phyloP scores from a whole-genome alignment of 345 rosid species.

The Citrus sinensis region DNA sequence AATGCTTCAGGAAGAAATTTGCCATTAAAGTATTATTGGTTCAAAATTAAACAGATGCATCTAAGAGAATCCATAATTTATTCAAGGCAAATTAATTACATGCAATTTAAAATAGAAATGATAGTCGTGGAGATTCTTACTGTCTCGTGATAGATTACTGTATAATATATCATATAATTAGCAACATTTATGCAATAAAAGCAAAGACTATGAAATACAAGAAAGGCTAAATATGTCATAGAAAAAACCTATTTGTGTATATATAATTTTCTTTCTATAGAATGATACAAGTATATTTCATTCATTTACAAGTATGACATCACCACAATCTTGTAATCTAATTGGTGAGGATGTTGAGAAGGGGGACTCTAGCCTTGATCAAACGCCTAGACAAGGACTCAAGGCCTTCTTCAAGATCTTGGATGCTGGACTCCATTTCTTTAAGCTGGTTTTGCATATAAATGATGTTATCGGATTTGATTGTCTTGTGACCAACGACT shows the following conservation, averaged over 20 bases:
- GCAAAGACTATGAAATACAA: neutral
- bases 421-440: conserved; percentile 33
- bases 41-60: too few relatives aligned
- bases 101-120: too few relatives aligned
- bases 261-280: neutral
- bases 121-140: too few relatives aligned
- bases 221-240: neutral
- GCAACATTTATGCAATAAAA: neutral
- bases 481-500: neutral
- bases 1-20: too few relatives aligned
- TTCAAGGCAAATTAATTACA: too few relatives aligned
- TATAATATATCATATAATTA: too few relatives aligned
- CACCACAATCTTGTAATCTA: neutral
- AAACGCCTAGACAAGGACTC: conserved; percentile 32
- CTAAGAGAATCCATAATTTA: too few relatives aligned
- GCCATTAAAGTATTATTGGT: too few relatives aligned
- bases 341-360: conserved; percentile 38
- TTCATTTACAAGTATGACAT: neutral
- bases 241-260: neutral
- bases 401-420: conserved; percentile 48
- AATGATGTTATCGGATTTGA: conserved; percentile 17
- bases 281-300: neutral
- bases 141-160: too few relatives aligned
- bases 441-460: conserved; percentile 21
- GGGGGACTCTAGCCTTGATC: conserved; percentile 40